Conservation (phyloP, 1,284 basidiomycete genomes). For the Caloboletus inedulis region DNA sequence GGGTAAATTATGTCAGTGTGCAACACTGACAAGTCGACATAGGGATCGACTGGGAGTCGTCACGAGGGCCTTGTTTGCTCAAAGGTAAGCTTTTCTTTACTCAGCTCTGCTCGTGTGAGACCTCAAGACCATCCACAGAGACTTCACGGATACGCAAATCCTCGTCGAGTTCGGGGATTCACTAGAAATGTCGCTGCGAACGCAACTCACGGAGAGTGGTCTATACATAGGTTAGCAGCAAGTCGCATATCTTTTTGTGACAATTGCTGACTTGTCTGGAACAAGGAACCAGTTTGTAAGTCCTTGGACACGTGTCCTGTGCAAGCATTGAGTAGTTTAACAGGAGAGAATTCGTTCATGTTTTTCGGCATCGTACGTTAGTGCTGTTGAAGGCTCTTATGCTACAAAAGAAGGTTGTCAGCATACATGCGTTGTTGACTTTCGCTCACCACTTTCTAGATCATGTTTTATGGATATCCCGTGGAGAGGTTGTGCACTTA, state of each 20-base stretch:
- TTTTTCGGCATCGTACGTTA: slow-evolving; percentile 92
- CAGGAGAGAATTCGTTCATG: slow-evolving; percentile 87
- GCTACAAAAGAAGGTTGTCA: slow-evolving; percentile 78
- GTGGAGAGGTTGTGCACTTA: slow-evolving; percentile 96
- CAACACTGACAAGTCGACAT: slow-evolving; percentile 10
- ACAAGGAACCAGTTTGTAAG: slow-evolving; percentile 79
- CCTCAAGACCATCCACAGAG: slow-evolving; percentile 40
- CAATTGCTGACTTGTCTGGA: slow-evolving; percentile 14
- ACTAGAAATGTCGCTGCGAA: slow-evolving; percentile 64
- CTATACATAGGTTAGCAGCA: slow-evolving; percentile 76
- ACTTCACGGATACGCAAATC: slow-evolving; percentile 82
- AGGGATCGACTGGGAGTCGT: slow-evolving; percentile 96
- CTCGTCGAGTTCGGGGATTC: slow-evolving; percentile 80
- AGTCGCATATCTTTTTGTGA: neutral
- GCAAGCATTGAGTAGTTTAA: slow-evolving; percentile 1
- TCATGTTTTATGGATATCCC: slow-evolving; percentile 97
- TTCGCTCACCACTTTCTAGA: slow-evolving; percentile 44
- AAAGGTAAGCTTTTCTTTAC: slow-evolving; percentile 44
- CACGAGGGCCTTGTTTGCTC: slow-evolving; percentile 85
- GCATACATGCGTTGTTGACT: neutral
- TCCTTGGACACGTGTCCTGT: slow-evolving; percentile 12
- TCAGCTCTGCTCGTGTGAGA: neutral
- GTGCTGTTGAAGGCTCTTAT: slow-evolving; percentile 93
- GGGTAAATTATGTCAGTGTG: neutral
- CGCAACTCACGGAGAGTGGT: slow-evolving; percentile 74